A percentile compares a stretch with the other conserved stretches of the same genome.
phyloP scores from a whole-genome alignment of 192 early-diverging fungal genomes.

The Coemansia sp. region DNA sequence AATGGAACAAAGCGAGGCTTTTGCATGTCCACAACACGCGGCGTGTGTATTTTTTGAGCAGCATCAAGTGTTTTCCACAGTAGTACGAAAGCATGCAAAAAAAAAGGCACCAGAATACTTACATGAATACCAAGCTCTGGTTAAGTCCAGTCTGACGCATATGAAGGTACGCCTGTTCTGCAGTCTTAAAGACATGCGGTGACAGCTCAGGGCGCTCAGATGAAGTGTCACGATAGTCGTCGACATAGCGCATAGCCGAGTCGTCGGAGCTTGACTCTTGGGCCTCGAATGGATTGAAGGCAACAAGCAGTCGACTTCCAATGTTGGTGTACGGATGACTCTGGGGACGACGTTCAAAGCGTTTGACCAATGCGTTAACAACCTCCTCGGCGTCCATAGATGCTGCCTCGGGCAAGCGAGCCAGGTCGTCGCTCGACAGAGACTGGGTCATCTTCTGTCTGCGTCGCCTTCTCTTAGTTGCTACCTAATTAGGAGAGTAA shows the following conservation, averaged over 20 bases:
- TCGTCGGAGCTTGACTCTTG: slow-evolving; percentile 59
- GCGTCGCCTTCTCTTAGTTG: neutral
- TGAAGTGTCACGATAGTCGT: slow-evolving; percentile 67
- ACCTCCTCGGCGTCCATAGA: slow-evolving; percentile 46
- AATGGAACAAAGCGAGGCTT: too few relatives aligned
- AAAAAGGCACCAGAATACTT: slow-evolving; percentile 5
- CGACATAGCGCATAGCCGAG: slow-evolving; percentile 69
- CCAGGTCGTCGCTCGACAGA: slow-evolving; percentile 41
- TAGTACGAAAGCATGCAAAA: neutral
- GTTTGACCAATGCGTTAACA: slow-evolving; percentile 45
- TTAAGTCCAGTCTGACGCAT: slow-evolving; percentile 71
- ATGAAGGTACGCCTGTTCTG: slow-evolving; percentile 71
- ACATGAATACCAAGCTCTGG: slow-evolving; percentile 66
- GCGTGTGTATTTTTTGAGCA: neutral
- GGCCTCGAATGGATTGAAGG: slow-evolving; percentile 66
- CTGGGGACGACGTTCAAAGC: slow-evolving; percentile 48
- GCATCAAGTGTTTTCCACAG: neutral
- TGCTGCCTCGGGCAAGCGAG: slow-evolving; percentile 41
- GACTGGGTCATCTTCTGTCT: slow-evolving; percentile 17
- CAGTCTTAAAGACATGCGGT: slow-evolving; percentile 71
- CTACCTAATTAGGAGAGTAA: neutral
- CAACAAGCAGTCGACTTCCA: slow-evolving; percentile 66
- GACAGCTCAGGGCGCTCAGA: slow-evolving; percentile 41
- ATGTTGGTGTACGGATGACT: slow-evolving; percentile 68
- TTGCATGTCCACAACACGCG: too few relatives aligned